Base-by-base conservation (phyloP, 345 rosid genomes). In the Rhizophora mangle region DNA sequence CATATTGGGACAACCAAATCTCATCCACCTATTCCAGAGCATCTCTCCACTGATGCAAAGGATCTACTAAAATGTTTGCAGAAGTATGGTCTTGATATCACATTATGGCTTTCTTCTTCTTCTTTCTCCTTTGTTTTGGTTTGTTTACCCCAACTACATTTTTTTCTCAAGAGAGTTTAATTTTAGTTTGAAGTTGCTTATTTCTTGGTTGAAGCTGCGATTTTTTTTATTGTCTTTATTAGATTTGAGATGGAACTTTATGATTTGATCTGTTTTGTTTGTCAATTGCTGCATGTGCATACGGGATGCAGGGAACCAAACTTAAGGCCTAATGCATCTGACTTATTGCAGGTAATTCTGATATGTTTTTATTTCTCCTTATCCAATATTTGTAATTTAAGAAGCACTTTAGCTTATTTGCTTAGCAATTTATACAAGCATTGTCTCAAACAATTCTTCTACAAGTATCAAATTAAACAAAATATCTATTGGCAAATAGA, bases 1-100 rank as follows among this genome's bases (percentile, higher is more conserved):
- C 80, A 77, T 58, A 77, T 77, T 64, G 80, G 80, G 62, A 68
- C 80, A 24, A 77, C 80, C 30, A 77, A 77, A 68, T 72, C 80
- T 21, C 80, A 77, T 53, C 80, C 76, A 57, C 76, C 76, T 1
- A 77, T 77, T 60, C 80, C 80, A 20, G 76, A 77, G 46, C 80
- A 77, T 62, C 76, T 77, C 5, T 77, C 80, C 32, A 8, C 24
- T 3, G 73, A 77, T 63, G 80, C 80, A 37, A 77, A 72, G 64
- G 80, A 72, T 56, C 73, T 77, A 19, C 53, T 72, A n/a, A 68
- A 77, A 64, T 77, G 80, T 68, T 62, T 77, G 49, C 81, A 77
- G 63, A 73, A 77, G 81, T 77, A 72, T 20, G 69, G 6, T 31
- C 29, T 6, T 46, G n/a, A 64, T 65, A 63, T 29, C 6, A 29